These are phyloP conservation scores for Colletotrichum endophyticum DNA, from an alignment of 2,329 filamentous ascomycete species.

Conservation along the genomic window DNA sequence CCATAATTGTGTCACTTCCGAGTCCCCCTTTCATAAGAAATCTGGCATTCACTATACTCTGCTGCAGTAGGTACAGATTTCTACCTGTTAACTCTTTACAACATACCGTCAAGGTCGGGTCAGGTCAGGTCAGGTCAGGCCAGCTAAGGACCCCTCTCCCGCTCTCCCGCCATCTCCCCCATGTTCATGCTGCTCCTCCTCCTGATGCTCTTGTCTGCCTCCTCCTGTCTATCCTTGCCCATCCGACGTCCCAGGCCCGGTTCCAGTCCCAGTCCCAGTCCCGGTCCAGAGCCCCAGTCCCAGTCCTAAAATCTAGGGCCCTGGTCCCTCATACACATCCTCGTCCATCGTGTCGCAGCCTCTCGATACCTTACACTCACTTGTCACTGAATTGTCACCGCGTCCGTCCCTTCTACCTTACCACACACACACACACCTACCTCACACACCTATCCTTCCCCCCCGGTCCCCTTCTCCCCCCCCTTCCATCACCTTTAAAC, in stretches of 20 bases:
- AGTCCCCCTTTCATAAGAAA: slow-evolving; percentile 21
- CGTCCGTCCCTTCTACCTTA: neutral
- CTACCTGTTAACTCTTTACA: neutral
- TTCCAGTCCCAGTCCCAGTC: neutral
- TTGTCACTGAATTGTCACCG: slow-evolving; percentile 20
- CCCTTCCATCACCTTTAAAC: slow-evolving; percentile 15
- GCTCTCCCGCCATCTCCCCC: neutral
- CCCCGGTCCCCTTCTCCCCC: neutral
- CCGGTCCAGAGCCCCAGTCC: neutral
- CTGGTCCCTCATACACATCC: neutral
- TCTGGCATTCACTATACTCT: neutral
- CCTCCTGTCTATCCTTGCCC: neutral
- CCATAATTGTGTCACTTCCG: slow-evolving; percentile 20
- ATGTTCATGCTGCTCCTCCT: neutral
- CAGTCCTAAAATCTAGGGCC: slow-evolving; percentile 1
- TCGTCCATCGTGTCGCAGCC: slow-evolving; percentile 11
- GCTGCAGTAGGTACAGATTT: neutral
- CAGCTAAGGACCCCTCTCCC: neutral
- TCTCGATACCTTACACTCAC: neutral
- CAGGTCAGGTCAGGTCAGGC: neutral
- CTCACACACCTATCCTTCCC: neutral
- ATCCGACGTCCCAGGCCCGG: neutral
- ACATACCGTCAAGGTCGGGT: no score
- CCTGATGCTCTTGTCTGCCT: neutral
- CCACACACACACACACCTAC: neutral